phyloP scores from a whole-genome alignment of 2,329 filamentous ascomycete species.

The Exophiala lecanii-corni region DNA sequence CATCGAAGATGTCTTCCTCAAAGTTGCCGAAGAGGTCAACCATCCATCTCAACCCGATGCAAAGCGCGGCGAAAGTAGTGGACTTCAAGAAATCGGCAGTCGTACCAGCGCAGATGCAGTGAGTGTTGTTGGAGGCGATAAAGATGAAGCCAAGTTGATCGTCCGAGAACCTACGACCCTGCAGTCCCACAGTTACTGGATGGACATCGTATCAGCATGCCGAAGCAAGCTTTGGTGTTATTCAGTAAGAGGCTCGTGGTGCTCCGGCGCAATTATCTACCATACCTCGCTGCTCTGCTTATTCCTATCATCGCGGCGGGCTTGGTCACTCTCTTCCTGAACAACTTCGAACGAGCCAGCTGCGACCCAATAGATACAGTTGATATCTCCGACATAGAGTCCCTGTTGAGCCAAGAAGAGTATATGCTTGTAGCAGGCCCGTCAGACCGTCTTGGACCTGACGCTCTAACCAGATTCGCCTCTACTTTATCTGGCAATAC shows the following conservation, averaged over 20 bases:
- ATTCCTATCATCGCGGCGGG: slow-evolving; percentile 77
- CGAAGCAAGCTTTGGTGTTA: slow-evolving; percentile 66
- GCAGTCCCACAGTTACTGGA: slow-evolving; percentile 51
- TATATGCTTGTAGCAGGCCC: slow-evolving; percentile 38
- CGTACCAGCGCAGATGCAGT: slow-evolving; percentile 15
- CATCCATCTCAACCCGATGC: background rate
- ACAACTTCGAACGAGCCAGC: slow-evolving; percentile 47
- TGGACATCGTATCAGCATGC: slow-evolving; percentile 64
- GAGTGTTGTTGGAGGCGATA: background rate
- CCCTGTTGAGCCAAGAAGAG: slow-evolving; percentile 29
- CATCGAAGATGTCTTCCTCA: slow-evolving; percentile 88
- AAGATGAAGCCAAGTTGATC: slow-evolving; percentile 10
- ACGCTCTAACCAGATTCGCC: slow-evolving; percentile 22
- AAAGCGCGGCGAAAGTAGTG: slow-evolving; percentile 12
- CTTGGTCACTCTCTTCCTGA: slow-evolving; percentile 71
- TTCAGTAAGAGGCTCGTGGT: slow-evolving; percentile 75
- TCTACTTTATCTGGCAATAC: slow-evolving; percentile 29
- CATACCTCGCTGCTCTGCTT: slow-evolving; percentile 68
- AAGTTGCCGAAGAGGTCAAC: slow-evolving; percentile 73
- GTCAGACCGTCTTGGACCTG: slow-evolving; percentile 27
- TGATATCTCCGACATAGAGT: slow-evolving; percentile 26
- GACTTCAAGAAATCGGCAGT: slow-evolving; percentile 15
- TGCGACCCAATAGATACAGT: slow-evolving; percentile 50
- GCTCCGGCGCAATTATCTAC: slow-evolving; percentile 71
- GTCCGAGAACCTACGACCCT: slow-evolving; percentile 11